Evolutionary conservation across 116 monocot genomes (phyloP).

Genomic region (Phalaenopsis hybrid): DNA sequence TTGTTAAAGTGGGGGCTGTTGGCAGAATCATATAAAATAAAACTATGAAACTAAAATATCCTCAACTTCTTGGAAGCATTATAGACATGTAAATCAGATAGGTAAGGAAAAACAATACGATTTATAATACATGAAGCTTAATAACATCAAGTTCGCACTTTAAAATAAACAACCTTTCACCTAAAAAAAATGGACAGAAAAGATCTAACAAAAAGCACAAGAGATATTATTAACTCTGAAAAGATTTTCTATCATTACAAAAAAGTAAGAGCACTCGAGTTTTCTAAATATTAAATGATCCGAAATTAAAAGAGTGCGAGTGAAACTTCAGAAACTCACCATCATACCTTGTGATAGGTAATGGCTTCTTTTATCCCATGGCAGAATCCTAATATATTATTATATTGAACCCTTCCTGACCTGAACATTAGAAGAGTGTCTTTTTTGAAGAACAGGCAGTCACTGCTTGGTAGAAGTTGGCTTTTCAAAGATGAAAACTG

Average conservation of each 20-base stretch:
- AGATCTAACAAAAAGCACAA: not conserved
- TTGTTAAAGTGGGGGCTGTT: not conserved
- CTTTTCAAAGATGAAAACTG: slow-evolving; percentile 10
- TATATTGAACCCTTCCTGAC: not conserved
- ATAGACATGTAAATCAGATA: not conserved
- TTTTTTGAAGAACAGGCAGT: not conserved
- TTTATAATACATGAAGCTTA: not conserved
- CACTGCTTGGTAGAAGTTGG: slow-evolving; percentile 2
- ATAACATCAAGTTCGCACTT: not conserved
- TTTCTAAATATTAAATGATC: not conserved
- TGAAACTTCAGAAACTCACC: slow-evolving; percentile 36
- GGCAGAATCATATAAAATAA: not conserved
- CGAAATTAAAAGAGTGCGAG: slow-evolving; percentile 8
- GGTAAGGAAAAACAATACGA: not conserved
- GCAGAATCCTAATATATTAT: not conserved
- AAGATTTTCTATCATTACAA: not conserved
- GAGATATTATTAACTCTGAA: too few relatives aligned
- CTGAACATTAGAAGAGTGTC: slow-evolving; percentile 8
- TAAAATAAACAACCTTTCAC: not conserved
- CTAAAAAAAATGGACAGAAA: not conserved
- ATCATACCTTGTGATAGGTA: slow-evolving; percentile 68
- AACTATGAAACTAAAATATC: not conserved
- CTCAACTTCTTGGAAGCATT: not conserved
- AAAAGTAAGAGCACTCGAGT: not conserved
- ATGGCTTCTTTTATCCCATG: slow-evolving; percentile 9